Conservation (phyloP, 352 stramenopile species). For the Phytophthora sp. region DNA sequence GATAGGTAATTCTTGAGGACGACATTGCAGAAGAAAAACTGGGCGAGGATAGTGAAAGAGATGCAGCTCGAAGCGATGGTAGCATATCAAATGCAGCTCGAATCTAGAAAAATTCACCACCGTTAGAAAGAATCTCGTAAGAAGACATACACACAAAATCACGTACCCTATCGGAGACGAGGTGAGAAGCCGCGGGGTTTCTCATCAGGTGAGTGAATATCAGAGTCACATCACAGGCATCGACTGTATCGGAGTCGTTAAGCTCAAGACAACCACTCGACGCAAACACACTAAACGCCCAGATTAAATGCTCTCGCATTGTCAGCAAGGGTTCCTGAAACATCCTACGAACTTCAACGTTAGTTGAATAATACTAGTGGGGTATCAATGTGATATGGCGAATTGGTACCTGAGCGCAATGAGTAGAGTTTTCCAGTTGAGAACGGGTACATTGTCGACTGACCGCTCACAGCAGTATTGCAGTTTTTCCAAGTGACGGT, state of each 20-base stretch:
- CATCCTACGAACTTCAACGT: constrained; percentile 33
- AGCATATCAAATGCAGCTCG: constrained; percentile 52
- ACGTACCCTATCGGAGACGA: constrained; percentile 62
- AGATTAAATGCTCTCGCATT: constrained; percentile 60
- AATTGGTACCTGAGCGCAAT: constrained; percentile 50
- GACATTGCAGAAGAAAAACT: constrained; percentile 24
- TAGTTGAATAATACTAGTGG: too few relatives aligned
- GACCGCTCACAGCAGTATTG: constrained; percentile 70
- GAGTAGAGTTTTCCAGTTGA: constrained; percentile 78
- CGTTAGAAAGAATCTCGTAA: not conserved
- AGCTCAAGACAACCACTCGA: constrained; percentile 63
- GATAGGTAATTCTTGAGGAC: constrained; percentile 50
- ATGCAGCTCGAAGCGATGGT: constrained; percentile 32
- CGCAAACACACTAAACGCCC: constrained; percentile 62
- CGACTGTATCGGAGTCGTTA: constrained; percentile 37
- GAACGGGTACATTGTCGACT: constrained; percentile 49
- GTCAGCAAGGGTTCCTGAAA: constrained; percentile 63
- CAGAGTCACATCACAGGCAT: constrained; percentile 46
- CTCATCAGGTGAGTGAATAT: constrained; percentile 62
- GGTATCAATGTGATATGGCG: too few relatives aligned
- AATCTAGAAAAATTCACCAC: constrained; percentile 35
- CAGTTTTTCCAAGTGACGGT: constrained; percentile 63
- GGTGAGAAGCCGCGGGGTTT: constrained; percentile 51
- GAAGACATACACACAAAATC: not conserved
- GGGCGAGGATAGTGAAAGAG: constrained; percentile 22